Evolutionary conservation across 208 protist species (phyloP).

Genomic region (Trichomonas tenax): DNA sequence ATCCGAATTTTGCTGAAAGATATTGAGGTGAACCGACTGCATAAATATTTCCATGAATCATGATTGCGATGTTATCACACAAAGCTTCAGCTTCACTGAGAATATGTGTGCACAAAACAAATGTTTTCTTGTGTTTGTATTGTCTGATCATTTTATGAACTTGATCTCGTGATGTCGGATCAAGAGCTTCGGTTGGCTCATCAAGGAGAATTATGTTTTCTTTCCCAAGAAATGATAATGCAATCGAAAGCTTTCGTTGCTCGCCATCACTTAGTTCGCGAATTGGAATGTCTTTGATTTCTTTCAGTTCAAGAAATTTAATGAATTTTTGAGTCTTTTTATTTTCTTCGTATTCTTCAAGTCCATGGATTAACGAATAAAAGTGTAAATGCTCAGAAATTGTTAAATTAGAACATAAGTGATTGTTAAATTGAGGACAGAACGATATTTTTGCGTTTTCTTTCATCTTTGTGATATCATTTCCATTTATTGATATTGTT

Average conservation of each 20-base stretch:
- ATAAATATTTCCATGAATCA: background rate
- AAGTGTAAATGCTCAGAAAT: background rate
- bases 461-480: background rate
- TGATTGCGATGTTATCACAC: background rate
- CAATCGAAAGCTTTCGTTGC: background rate
- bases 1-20: background rate
- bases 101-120: background rate
- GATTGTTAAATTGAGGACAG: conserved; percentile 12
- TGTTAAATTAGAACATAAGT: background rate
- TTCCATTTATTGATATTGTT: background rate
- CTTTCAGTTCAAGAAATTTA: background rate
- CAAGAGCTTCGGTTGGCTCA: background rate
- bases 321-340: background rate
- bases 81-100: background rate
- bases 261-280: background rate
- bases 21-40: background rate
- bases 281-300: background rate
- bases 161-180: background rate
- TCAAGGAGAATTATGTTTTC: background rate
- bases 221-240: background rate
- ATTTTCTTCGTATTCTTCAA: background rate
- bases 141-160: background rate
- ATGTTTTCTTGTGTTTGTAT: background rate
- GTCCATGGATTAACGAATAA: background rate
- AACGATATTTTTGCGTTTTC: background rate